Base-by-base conservation (phyloP, 2,329 filamentous ascomycete species). In the Ascosphaera acerosa region DNA sequence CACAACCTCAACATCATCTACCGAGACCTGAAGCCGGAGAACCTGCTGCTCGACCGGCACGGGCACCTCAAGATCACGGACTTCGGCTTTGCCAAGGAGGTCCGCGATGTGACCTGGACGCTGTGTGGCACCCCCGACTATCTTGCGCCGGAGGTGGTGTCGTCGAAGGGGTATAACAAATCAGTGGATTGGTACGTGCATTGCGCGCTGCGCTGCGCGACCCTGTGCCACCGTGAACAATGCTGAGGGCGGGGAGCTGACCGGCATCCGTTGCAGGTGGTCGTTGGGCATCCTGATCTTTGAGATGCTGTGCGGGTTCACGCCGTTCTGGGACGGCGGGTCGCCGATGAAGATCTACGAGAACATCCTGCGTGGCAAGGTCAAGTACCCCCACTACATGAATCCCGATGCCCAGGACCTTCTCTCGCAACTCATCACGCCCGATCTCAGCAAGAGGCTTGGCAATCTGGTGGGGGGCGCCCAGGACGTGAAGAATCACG, bases 231-330 rank as follows among this genome's bases (percentile, higher is more conserved):
- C n/a, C n/a, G n/a, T n/a, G n/a, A n/a, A n/a, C n/a, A n/a, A n/a
- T n/a, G n/a, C n/a, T n/a, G n/a, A n/a, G n/a, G n/a, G n/a, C n/a
- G n/a, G n/a, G n/a, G n/a, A n/a, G n/a, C 20, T 23, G 12, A 23
- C 20, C 12, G 20, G 12, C 20, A 12, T 9, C 6, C 7, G 16
- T 5, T 35, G 6, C 41, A 92, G 82, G 82, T 97, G 87, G 87
- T 94, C 84, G 32, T 64, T 97, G 35, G 87, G 87, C 29, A 94
- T 97, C 48, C 60, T 97, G 42, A 94, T 97, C 51, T 97, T 92
- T 52, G 87, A 97, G 62, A 97, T 97, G 87, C 67, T 97, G 22
- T 94, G 87, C 49, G 87, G 87, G 17, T 97, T 92, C 55, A 97
- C 87, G 4, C 87, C 87, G 4, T 97, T 97, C 60, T 97, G 87